Evolutionary conservation across 2,329 filamentous ascomycete species (phyloP).

Genomic region (Dothistroma pini): DNA sequence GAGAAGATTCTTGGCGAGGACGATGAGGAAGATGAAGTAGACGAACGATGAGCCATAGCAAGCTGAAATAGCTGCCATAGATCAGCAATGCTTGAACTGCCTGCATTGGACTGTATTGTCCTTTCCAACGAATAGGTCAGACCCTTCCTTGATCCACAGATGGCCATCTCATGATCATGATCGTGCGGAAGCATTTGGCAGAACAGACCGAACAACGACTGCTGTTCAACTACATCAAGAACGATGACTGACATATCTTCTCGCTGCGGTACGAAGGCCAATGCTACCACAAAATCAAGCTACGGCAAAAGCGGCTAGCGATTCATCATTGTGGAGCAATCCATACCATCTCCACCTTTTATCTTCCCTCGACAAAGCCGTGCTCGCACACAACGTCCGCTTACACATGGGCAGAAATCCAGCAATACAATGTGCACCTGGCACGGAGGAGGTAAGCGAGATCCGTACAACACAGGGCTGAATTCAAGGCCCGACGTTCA

Average conservation of each 20-base stretch:
- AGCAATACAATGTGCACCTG: neutral
- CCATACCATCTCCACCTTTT: neutral
- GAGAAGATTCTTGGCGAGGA: conserved; percentile 62
- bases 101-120: neutral
- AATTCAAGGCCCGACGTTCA: neutral
- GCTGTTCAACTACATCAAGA: neutral
- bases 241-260: neutral
- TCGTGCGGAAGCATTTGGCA: too few relatives aligned
- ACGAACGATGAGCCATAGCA: conserved; percentile 13
- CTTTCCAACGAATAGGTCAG: neutral
- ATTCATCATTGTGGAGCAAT: neutral
- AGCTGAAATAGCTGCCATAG: neutral
- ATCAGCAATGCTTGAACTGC: neutral
- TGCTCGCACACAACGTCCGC: neutral
- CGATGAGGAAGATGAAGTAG: conserved; percentile 48
- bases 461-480: neutral
- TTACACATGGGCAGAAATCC: neutral
- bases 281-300: neutral
- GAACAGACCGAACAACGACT: neutral
- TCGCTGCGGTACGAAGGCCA: neutral
- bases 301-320: neutral
- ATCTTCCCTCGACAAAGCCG: neutral
- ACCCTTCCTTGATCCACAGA: neutral
- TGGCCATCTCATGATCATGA: too few relatives aligned
- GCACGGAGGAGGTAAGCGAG: neutral